Evolutionary conservation across 2,329 filamentous ascomycete species (phyloP), one percentile per base, ranked within the genome.

Genomic region (Penicillium sp.): DNA sequence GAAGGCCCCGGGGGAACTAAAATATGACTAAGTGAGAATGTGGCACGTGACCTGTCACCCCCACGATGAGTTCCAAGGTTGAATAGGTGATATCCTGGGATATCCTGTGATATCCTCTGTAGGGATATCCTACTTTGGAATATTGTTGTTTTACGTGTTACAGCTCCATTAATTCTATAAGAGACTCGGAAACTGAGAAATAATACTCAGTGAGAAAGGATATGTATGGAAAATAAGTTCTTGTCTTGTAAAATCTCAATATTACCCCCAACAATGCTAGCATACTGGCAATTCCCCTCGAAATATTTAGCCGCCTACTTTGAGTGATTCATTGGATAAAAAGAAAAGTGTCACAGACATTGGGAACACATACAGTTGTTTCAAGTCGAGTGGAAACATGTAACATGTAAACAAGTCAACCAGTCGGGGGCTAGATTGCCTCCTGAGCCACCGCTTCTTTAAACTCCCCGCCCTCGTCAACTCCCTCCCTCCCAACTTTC

Each of bases 381-480:
- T 54, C 50, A 48, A 6, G 17, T n/a, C 15, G 13, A 40, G 33
- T 38, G 40, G 45, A 27, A 47, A 54, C 29, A 42, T 48, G 46
- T 48, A 35, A 23, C 46, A 48, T 45, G 54, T 56, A 27, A 53
- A 57, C 50, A 48, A 48, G 21, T 53, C 13, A 53, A 29, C 50
- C 42, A 40, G 55, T 50, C 50, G 31, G 37, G 58, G 58, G 62
- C 58, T 62, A 46, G 47, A 55, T 59, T 61, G 64, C 58, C 61
- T 65, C 67, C 68, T 67, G 61, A 66, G 67, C 67, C 67, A 68
- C 67, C 67, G 69, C 68, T 68, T 56, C 65, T 70, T 69, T 65
- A 49, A 57, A 54, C 55, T 53, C 50, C 55, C 55, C 55, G 50
- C 47, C 54, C 57, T 49, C 17, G 29, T 47, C 50, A 52, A 52